Base-by-base conservation (phyloP, 345 rosid species). In the Kandelia obovata region DNA sequence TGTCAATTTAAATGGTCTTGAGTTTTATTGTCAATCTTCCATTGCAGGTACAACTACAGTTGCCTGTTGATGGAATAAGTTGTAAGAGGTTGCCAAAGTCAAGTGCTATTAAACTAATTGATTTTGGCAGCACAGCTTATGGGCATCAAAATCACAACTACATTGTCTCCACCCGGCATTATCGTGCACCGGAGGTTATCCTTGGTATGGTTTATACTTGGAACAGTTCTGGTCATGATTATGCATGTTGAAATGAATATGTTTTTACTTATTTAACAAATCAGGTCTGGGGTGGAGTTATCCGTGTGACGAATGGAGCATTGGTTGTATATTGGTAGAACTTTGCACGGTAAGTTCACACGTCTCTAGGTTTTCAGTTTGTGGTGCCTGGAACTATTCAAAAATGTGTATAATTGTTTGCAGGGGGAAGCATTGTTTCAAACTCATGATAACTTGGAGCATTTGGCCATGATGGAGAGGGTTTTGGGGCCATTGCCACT, bases 391-490 rank as follows among this genome's bases (percentile, higher is more conserved):
- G 31, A 9, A 25, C 10, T 15, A 2, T 49, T 32, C 2, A 32
- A 20, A 43, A 23, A 56, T 6, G 13, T 28, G 15, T 59, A 23
- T 64, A 28, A 37, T 55, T 31, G 31, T 58, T 31, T 64, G 28
- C 85, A 86, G 91, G 94, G 91, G 69, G 88, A 84, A 80, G 89
- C 91, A 39, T 74, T 88, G 79, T 88, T 88, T 73, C 94, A 88
- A 82, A 86, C 89, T 4, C 89, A 84, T 57, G 94, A 88, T 69
- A 88, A 84, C 78, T 71, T 88, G 31, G 92, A 86, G 83, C 94
- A 86, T 76, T 73, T 86, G 46, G 94, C 91, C 25, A 86, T 88
- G 91, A 88, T 88, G 89, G 91, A 88, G 77, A 84, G 84, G 81
- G 88, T 82, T 66, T 76, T 88, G 53, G 91, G 94, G 37, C 84